Evolutionary conservation across 306 rosid species (phyloP), one percentile per base, ranked within the genome.

Genomic region (Parietaria judaica): DNA sequence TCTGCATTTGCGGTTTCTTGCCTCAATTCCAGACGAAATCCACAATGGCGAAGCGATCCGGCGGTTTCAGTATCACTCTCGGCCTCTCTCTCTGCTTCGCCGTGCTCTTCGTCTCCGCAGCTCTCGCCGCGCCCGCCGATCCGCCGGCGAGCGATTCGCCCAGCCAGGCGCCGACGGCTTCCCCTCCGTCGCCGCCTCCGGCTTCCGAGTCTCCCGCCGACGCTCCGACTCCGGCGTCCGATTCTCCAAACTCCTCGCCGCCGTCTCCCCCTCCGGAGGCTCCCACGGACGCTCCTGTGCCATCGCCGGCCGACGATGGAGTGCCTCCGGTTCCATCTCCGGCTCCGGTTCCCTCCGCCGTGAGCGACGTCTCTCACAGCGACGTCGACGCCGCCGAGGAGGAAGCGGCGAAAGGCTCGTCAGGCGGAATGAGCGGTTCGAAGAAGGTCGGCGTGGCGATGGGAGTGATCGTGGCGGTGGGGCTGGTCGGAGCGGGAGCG

Each of bases 361-460:
- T 39, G 0, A 35, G 57, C 6, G 75, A 68, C 56, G 36, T 69
- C 7, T 54, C n/a, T 50, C 79, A 50, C 64, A 15, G 64, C 0
- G 78, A 14, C 23, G 1, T 73, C 3, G 58, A 11, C n/a, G 51
- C 13, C 0, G 1, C 44, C 12, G 43, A 51, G 37, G 63, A 51
- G 48, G 50, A 11, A 31, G 11, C 8, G 16, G 9, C 36, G 12
- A 62, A 62, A 4, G 36, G 15, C 12, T 66, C 75, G n/a, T 74
- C 83, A 0, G 78, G 77, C 1, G 97, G 90, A 61, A 67, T 77
- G 82, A 84, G 78, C 23, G 63, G 69, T 0, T 82, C 78, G 46
- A 86, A 90, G 83, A 86, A 90, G 70, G 95, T 77, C 1, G 97
- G 90, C 35, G 62, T 90, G 60, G 90, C 72, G 46, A 11, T 83